A percentile compares a stretch with the other conserved stretches of the same genome.
Evolutionary conservation across 2,329 filamentous ascomycete species (phyloP).

Genomic region (Neurospora sp.): DNA sequence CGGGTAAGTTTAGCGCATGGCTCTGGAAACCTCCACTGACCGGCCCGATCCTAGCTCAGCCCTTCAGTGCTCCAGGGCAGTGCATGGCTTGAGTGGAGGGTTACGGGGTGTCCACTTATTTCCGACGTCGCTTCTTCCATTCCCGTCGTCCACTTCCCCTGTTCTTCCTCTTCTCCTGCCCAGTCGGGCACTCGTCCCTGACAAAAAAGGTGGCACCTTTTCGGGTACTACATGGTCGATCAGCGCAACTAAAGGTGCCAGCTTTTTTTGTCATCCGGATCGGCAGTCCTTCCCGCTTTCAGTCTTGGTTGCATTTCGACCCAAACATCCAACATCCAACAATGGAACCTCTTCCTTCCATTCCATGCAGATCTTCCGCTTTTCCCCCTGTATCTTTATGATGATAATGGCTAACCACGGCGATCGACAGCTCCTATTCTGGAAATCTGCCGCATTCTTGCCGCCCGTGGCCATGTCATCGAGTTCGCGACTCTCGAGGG

Average conservation of each 20-base stretch:
- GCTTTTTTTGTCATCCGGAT: not conserved
- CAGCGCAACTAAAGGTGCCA: not conserved
- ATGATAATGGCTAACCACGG: too few relatives aligned
- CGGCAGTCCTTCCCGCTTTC: not conserved
- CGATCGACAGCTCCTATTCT: conserved; percentile 17
- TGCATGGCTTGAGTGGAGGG: not conserved
- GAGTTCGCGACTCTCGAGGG: conserved; percentile 23
- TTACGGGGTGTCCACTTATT: not conserved
- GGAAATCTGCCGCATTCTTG: conserved; percentile 20
- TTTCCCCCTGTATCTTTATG: too few relatives aligned
- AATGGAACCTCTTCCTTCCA: not conserved
- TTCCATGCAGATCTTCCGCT: too few relatives aligned
- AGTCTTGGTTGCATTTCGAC: not conserved
- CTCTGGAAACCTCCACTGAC: not conserved
- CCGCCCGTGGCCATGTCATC: conserved; percentile 19
- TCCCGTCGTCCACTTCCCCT: not conserved
- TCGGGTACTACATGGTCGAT: not conserved
- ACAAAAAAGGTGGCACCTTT: not conserved
- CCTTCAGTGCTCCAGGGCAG: not conserved
- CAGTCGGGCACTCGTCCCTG: not conserved
- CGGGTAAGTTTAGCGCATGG: conserved; percentile 5
- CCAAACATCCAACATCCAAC: not conserved
- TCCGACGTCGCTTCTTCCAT: not conserved
- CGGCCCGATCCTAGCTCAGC: not conserved
- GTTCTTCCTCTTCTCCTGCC: not conserved